Percentiles rank a stretch among this genome's conserved stretches.
These are phyloP conservation scores for Psophocarpus tetragonolobus DNA, from an alignment of 306 rosid species.

Conservation along the genomic window DNA sequence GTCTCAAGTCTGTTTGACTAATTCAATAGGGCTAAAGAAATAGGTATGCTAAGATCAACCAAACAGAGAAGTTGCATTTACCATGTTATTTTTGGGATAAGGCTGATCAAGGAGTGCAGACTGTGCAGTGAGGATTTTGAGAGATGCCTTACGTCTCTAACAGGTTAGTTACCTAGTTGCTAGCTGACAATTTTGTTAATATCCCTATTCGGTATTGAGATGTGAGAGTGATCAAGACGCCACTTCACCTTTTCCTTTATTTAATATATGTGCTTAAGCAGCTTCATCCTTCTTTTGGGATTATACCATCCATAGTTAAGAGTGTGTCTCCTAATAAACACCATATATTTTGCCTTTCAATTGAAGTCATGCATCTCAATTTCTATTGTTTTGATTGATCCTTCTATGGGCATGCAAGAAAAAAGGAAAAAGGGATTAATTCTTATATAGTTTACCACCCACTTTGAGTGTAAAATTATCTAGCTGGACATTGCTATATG, in stretches of 20 bases:
- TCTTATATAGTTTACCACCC: background rate
- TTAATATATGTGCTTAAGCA: background rate
- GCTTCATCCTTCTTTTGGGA: background rate
- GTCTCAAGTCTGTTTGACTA: background rate
- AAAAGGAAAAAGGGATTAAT: background rate
- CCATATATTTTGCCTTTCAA: background rate
- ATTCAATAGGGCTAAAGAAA: background rate
- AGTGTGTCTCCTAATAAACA: background rate
- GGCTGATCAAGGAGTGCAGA: background rate
- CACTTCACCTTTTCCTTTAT: background rate
- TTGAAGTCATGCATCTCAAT: background rate
- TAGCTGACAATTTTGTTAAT: background rate
- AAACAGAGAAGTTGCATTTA: background rate
- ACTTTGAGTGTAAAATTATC: background rate
- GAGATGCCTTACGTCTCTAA: background rate
- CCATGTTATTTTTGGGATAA: background rate
- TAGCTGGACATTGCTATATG: conserved; percentile 2
- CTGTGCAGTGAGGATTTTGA: background rate
- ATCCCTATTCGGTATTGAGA: background rate
- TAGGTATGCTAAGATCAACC: background rate
- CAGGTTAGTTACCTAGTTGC: background rate
- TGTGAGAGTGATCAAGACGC: background rate
- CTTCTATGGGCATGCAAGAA: background rate
- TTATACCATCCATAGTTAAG: background rate
- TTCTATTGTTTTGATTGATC: background rate